Percentiles rank a stretch among this genome's conserved stretches.
Conservation (phyloP, 768 basidiomycete species). For the Tulasnella sp. region DNA sequence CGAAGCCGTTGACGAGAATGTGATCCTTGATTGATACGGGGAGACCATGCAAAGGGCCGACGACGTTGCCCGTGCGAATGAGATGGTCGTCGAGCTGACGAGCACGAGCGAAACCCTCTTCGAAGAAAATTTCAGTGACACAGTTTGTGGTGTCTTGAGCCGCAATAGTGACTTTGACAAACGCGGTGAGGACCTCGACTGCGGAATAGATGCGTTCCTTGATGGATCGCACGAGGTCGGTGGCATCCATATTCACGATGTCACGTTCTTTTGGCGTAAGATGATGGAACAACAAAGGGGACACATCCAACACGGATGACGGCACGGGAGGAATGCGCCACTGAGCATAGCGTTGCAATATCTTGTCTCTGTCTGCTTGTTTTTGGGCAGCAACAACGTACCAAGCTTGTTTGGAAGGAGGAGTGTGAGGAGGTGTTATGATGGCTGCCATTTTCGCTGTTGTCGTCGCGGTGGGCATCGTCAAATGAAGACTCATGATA, state of each 20-base stretch:
- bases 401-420: constrained; percentile 3
- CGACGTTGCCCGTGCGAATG: constrained; percentile 29
- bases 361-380: constrained; percentile 5
- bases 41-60: constrained; percentile 19
- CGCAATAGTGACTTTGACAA: constrained; percentile 28
- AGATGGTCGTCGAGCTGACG: constrained; percentile 38
- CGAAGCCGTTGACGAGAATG: constrained; percentile 33
- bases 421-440: constrained; percentile 6
- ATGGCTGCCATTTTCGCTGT: no score
- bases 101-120: constrained; percentile 31
- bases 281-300: constrained; percentile 1
- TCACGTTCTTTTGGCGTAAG: constrained; percentile 25
- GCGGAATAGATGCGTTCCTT: constrained; percentile 26
- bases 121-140: constrained; percentile 39
- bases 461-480: no score
- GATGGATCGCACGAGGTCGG: constrained; percentile 24
- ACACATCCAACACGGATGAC: constrained; percentile 8
- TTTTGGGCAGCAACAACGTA: constrained; percentile 1
- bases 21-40: constrained; percentile 30
- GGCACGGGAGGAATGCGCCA: constrained; percentile 1
- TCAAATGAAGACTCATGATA: no score
- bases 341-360: not conserved
- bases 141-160: constrained; percentile 26
- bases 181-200: constrained; percentile 29
- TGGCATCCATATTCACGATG: constrained; percentile 30